These are phyloP conservation scores for Clitocybe nebularis DNA, from an alignment of 1,284 basidiomycete species.

Conservation along the genomic window DNA sequence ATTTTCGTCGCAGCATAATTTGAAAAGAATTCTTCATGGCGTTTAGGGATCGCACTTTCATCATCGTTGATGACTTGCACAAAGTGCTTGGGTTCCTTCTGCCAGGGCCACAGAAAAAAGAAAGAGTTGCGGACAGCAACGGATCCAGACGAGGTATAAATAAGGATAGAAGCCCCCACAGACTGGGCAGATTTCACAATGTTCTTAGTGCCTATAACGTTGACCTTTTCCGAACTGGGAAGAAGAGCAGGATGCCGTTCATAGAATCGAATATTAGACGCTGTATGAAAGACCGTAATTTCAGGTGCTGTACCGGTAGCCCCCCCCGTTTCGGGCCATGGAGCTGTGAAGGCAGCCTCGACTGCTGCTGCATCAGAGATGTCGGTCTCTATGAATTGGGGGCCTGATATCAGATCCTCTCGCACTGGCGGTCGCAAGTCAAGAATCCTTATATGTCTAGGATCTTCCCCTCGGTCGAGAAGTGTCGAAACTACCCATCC, in stretches of 20 bases:
- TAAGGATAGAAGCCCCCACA: constrained; percentile 45
- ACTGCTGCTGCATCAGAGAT: constrained; percentile 50
- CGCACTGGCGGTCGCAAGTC: constrained; percentile 59
- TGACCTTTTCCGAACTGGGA: constrained; percentile 52
- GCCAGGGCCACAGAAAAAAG: constrained; percentile 71
- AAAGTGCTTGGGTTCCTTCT: constrained; percentile 48
- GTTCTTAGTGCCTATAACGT: constrained; percentile 62
- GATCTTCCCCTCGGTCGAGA: constrained; percentile 64
- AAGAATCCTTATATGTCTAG: constrained; percentile 58
- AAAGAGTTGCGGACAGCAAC: constrained; percentile 49
- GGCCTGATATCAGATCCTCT: constrained; percentile 46
- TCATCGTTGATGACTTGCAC: constrained; percentile 59
- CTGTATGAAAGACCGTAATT: constrained; percentile 69
- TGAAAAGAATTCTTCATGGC: constrained; percentile 60
- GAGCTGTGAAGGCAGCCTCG: constrained; percentile 55
- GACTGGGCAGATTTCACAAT: constrained; percentile 44
- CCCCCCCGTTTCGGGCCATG: constrained; percentile 44
- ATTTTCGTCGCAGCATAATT: constrained; percentile 65
- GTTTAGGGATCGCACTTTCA: constrained; percentile 39
- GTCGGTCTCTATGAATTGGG: constrained; percentile 54
- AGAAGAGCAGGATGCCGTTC: constrained; percentile 53
- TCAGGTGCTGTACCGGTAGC: constrained; percentile 25
- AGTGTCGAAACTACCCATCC: constrained; percentile 72
- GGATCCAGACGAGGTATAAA: constrained; percentile 65
- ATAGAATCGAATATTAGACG: constrained; percentile 72